These are phyloP conservation scores for Tuber brumale DNA, from an alignment of 495 filamentous ascomycete species.

Conservation along the genomic window DNA sequence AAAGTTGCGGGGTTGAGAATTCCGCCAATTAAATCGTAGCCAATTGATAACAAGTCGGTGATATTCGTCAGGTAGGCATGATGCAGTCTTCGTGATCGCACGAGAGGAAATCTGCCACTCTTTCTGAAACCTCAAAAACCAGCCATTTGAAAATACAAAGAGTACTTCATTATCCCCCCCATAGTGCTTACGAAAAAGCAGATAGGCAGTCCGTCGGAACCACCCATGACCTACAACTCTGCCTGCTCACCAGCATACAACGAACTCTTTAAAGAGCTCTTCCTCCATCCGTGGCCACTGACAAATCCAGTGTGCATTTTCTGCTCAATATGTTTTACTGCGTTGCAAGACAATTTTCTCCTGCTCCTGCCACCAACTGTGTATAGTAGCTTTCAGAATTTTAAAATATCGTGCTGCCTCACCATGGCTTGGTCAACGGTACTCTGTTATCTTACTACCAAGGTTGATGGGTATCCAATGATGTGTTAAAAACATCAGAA, in stretches of 20 bases:
- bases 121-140: not conserved
- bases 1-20: constrained; percentile 6
- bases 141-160: not conserved
- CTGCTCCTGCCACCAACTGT: not conserved
- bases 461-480: not conserved
- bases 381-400: not conserved
- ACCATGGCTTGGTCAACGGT: not conserved
- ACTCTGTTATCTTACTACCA: not conserved
- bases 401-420: not conserved
- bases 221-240: not conserved
- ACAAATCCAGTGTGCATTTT: not conserved
- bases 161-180: not conserved
- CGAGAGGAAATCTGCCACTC: not conserved
- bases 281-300: not conserved
- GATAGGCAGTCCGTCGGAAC: not conserved
- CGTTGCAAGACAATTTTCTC: not conserved
- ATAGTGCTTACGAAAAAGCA: not conserved
- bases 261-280: not conserved
- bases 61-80: constrained; percentile 5
- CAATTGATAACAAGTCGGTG: not conserved
- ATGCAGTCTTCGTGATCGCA: not conserved
- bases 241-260: not conserved
- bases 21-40: constrained; percentile 6
- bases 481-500: not conserved
- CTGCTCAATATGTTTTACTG: not conserved